A percentile compares a stretch with the other conserved stretches of the same genome.
Evolutionary conservation across 305 asterid species (phyloP).

Genomic region (Fraxinus greggii): DNA sequence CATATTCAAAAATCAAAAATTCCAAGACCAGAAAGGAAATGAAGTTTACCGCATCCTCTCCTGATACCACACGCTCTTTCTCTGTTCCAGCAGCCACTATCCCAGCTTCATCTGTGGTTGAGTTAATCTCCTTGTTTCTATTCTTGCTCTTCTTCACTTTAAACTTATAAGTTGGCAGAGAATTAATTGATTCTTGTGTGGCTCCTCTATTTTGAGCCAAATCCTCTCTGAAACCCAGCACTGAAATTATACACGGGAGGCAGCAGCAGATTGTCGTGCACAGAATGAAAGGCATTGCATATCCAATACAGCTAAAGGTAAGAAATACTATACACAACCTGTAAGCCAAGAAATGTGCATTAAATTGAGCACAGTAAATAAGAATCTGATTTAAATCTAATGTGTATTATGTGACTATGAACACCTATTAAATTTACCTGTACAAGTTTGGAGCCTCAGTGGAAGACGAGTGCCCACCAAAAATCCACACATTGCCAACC

Average conservation of each 20-base stretch:
- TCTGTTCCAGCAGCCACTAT: conserved; percentile 80
- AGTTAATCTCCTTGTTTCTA: neutral
- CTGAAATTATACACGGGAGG: conserved; percentile 92
- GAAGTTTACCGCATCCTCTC: conserved; percentile 87
- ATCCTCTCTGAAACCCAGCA: conserved; percentile 87
- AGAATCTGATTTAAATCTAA: neutral
- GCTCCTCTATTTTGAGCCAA: conserved; percentile 81
- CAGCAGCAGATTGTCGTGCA: conserved; percentile 76
- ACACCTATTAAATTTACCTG: conserved; percentile 44
- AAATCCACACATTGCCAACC: conserved; percentile 92
- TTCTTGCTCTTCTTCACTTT: conserved; percentile 50
- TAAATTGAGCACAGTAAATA: conserved; percentile 5
- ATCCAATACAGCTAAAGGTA: conserved; percentile 52
- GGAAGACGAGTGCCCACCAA: conserved; percentile 85
- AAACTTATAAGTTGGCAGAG: conserved; percentile 84
- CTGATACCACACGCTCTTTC: conserved; percentile 77
- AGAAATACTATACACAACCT: conserved; percentile 61
- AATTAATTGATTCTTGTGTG: conserved; percentile 81
- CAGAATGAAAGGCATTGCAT: conserved; percentile 53
- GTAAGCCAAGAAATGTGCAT: conserved; percentile 24
- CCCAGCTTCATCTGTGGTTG: conserved; percentile 61
- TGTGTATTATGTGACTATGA: neutral
- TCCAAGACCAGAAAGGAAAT: neutral
- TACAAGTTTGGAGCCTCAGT: conserved; percentile 85
- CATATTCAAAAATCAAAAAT: neutral